phyloP scores from a whole-genome alignment of 306 rosid genomes.

The Vigna unguiculata region DNA sequence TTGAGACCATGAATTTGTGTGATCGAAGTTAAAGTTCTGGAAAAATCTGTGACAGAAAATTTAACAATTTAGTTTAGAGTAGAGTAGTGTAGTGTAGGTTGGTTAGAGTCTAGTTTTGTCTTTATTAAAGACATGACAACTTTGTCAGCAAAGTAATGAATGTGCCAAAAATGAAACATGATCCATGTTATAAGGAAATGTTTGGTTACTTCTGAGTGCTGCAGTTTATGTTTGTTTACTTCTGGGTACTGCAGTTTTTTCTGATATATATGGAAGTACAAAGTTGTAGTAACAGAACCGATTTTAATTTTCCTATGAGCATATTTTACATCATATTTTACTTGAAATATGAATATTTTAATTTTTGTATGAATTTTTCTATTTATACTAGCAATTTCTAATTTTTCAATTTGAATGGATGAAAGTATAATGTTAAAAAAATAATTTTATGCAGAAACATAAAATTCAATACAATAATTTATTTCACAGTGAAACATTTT shows the following conservation, averaged over 20 bases:
- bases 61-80: neutral
- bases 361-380: too few species aligned
- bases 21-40: slow-evolving; percentile 2
- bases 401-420: too few species aligned
- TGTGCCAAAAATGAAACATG: slow-evolving; percentile 32
- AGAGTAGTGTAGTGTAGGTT: neutral
- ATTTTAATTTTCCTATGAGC: neutral
- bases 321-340: too few species aligned
- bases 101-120: slow-evolving; percentile 20
- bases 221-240: neutral
- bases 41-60: slow-evolving; percentile 1
- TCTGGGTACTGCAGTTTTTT: neutral
- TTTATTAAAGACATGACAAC: neutral
- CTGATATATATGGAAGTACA: neutral
- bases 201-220: neutral
- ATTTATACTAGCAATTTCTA: too few species aligned
- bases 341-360: too few species aligned
- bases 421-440: too few species aligned
- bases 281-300: too few species aligned
- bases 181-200: slow-evolving; percentile 29
- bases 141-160: slow-evolving; percentile 19
- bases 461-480: too few species aligned
- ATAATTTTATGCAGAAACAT: too few species aligned
- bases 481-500: too few species aligned
- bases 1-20: neutral